Evolutionary conservation across 129 eudicot genomes (phyloP).

Genomic region (Lactuca sativa): DNA sequence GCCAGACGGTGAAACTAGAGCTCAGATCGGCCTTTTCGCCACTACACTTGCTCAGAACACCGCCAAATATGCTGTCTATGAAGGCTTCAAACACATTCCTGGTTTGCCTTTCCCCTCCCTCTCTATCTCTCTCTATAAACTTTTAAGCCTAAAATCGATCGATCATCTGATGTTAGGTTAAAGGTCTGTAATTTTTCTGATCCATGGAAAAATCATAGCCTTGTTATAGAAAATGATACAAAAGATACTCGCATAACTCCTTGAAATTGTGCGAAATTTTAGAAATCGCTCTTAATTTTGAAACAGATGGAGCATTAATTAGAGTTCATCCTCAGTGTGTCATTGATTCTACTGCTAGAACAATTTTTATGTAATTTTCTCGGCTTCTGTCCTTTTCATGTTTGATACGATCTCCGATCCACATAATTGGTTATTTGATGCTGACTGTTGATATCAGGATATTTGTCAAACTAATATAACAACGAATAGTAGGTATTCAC

Average conservation of each 20-base stretch:
- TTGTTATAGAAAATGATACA: not conserved
- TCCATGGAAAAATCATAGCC: not conserved
- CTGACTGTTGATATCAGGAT: too few relatives aligned
- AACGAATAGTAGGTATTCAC: too few relatives aligned
- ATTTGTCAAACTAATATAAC: too few relatives aligned
- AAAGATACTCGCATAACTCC: not conserved
- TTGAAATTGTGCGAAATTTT: not conserved
- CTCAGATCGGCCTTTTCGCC: conserved; percentile 16
- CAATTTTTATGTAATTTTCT: not conserved
- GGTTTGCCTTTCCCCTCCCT: not conserved
- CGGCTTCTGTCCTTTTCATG: too few relatives aligned
- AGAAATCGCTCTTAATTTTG: too few relatives aligned
- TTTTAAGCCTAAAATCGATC: not conserved
- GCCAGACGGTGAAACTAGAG: too few relatives aligned
- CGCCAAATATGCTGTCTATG: conserved; percentile 11
- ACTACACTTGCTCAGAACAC: conserved; percentile 25
- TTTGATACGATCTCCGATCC: too few relatives aligned
- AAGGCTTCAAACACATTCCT: conserved; percentile 30
- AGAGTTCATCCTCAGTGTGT: too few relatives aligned
- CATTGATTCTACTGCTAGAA: not conserved
- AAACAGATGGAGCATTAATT: not conserved
- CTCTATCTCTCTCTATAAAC: not conserved
- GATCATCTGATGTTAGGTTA: conserved; percentile 5
- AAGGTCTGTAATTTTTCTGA: not conserved
- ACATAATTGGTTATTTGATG: too few relatives aligned